These are phyloP conservation scores for Heracleum sosnowskyi DNA, from an alignment of 129 eudicot species.

Conservation along the genomic window DNA sequence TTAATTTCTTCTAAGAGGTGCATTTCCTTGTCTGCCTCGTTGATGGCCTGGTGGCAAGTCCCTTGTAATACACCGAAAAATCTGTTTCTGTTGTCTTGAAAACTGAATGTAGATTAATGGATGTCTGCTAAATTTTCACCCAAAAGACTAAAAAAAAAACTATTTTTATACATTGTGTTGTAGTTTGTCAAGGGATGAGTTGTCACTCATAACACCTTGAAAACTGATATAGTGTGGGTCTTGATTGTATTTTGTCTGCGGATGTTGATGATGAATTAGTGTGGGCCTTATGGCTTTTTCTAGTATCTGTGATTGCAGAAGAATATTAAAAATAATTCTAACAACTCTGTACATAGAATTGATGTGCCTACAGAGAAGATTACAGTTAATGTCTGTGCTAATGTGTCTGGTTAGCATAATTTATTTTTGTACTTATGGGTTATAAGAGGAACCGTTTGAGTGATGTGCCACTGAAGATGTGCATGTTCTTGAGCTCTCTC, in stretches of 20 bases:
- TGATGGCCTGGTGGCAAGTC: not conserved
- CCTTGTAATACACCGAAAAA: not conserved
- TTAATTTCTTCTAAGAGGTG: not conserved
- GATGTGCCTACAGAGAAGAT: not conserved
- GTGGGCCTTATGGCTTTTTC: not conserved
- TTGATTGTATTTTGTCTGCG: not conserved
- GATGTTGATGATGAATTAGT: not conserved
- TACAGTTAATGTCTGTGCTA: not conserved
- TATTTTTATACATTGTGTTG: too few relatives aligned
- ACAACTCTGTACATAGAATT: not conserved
- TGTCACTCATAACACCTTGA: not conserved
- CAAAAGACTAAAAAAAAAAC: too few relatives aligned
- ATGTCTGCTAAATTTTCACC: not conserved
- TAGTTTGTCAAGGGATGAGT: too few relatives aligned
- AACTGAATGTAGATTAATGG: not conserved
- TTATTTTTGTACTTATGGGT: not conserved
- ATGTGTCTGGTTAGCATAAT: not conserved
- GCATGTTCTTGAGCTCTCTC: not conserved
- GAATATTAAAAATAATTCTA: not conserved
- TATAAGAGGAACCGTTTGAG: not conserved
- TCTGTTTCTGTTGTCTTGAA: not conserved
- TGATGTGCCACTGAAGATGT: not conserved
- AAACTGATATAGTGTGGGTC: not conserved
- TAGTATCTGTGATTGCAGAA: not conserved
- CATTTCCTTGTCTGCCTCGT: not conserved